These are phyloP conservation scores for Cercospora brassicicola DNA, from an alignment of 2,329 filamentous ascomycete genomes.

Conservation along the genomic window DNA sequence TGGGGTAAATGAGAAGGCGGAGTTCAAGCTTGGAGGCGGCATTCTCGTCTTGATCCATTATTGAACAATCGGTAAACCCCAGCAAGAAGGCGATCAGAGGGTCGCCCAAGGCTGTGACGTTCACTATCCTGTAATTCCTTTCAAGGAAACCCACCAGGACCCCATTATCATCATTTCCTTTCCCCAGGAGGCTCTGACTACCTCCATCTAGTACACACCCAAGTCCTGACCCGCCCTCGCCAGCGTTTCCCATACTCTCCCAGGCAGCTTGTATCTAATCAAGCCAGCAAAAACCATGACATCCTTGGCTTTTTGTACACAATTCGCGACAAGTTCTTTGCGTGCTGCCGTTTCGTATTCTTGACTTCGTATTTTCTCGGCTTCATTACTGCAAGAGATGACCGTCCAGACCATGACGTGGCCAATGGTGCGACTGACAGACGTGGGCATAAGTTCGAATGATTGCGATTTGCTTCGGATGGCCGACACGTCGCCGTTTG, in stretches of 20 bases:
- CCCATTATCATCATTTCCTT: not conserved
- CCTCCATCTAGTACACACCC: slow-evolving; percentile 36
- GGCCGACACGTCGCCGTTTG: slow-evolving; percentile 69
- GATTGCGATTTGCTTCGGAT: slow-evolving; percentile 79
- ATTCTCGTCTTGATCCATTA: not conserved
- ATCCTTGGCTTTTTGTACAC: slow-evolving; percentile 81
- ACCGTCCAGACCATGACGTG: slow-evolving; percentile 94
- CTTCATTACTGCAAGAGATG: slow-evolving; percentile 76
- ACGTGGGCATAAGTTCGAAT: slow-evolving; percentile 74
- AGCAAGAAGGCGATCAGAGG: not conserved
- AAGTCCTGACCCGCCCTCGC: slow-evolving; percentile 74
- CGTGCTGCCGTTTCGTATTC: slow-evolving; percentile 64
- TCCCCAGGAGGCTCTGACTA: not conserved
- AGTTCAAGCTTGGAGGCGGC: not conserved
- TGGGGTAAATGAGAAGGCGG: not conserved
- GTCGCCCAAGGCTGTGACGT: not conserved
- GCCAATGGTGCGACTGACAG: slow-evolving; percentile 85
- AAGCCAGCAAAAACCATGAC: slow-evolving; percentile 91
- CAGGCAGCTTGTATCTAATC: slow-evolving; percentile 85
- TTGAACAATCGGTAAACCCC: not conserved
- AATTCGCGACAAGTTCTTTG: slow-evolving; percentile 62
- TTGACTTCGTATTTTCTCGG: slow-evolving; percentile 67
- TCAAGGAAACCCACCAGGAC: not conserved
- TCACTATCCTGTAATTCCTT: not conserved
- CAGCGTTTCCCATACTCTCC: slow-evolving; percentile 82